A percentile compares a stretch with the other conserved stretches of the same genome.
Conservation (phyloP, 352 stramenopile genomes). For the Globisporangium cylindrosporum region DNA sequence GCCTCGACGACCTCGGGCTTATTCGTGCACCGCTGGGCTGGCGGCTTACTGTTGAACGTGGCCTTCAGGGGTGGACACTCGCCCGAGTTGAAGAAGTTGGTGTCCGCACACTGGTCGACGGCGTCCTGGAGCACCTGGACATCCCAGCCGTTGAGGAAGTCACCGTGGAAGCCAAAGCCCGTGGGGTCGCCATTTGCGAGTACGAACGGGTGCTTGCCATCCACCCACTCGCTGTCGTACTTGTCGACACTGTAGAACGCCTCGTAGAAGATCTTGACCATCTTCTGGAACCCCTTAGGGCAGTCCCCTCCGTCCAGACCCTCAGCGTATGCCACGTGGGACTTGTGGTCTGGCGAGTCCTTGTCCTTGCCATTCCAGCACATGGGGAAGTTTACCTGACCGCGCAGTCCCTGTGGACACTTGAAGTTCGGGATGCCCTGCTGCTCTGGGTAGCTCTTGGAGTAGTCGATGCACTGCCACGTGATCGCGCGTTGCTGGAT, state of each 20-base stretch:
- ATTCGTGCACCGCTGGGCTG: slow-evolving; percentile 29
- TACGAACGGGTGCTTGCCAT: slow-evolving; percentile 48
- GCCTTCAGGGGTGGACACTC: slow-evolving; percentile 38
- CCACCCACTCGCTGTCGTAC: slow-evolving; percentile 47
- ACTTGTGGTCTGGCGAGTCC: slow-evolving; percentile 50
- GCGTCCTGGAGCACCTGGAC: slow-evolving; percentile 38
- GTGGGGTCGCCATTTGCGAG: slow-evolving; percentile 45
- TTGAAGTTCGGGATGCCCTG: slow-evolving; percentile 44
- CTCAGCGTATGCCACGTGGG: slow-evolving; percentile 44
- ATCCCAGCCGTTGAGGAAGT: slow-evolving; percentile 56
- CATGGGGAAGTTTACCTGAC: slow-evolving; percentile 58
- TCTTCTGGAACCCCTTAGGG: slow-evolving; percentile 41
- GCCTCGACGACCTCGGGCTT: slow-evolving; percentile 36
- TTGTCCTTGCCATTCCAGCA: slow-evolving; percentile 47
- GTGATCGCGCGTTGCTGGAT: slow-evolving; percentile 43
- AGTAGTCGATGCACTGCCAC: slow-evolving; percentile 48
- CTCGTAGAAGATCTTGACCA: slow-evolving; percentile 63
- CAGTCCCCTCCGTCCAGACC: slow-evolving; percentile 39
- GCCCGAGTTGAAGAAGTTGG: slow-evolving; percentile 50
- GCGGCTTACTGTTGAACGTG: slow-evolving; percentile 33
- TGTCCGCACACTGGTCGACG: slow-evolving; percentile 39
- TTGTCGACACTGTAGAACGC: slow-evolving; percentile 48
- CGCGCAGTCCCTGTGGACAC: slow-evolving; percentile 40
- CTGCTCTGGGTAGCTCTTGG: slow-evolving; percentile 37
- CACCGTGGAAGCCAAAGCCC: slow-evolving; percentile 47